Base-by-base conservation (phyloP, 2,329 filamentous ascomycete genomes). In the Epichloe sylvatica region DNA sequence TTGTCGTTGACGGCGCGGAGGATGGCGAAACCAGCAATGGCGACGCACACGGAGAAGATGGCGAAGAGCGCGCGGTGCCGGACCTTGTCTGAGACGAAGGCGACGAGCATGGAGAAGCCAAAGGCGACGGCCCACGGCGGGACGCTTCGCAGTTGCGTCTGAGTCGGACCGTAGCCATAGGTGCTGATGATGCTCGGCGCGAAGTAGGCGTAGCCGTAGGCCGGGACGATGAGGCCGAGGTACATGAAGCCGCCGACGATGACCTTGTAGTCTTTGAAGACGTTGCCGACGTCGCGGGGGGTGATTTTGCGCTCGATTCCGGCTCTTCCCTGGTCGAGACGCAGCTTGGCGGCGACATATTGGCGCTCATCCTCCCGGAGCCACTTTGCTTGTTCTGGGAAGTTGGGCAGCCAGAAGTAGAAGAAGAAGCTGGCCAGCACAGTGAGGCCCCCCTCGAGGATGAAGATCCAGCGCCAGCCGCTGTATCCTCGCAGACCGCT, bases 171-270 rank as follows among this genome's bases (percentile, higher is more conserved):
- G 66, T 83, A 87, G 38, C 81, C 71, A 60, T 83, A 87, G 7
- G 74, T 77, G 56, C 72, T 67, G 60, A 90, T 78, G 60, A 89
- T 89, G 38, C 78, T 76, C 0, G 85, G 83, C 2, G 82, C 75
- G 58, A 90, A 90, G 68, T 85, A 89, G 43, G 85, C 84, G 60
- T 86, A 90, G 57, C 81, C 75, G 61, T 88, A 89, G 4, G 83
- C 84, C 0, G 85, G 83, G 1, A 90, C 83, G 55, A 89, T 80
- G 52, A 89, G 72, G 11, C 84, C 85, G 57, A 90, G 81, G 66
- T 90, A 91, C 84, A 89, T 89, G 63, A 89, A 73, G 0, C 83
- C 84, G 42, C 83, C 85, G 13, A 88, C 64, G 57, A 86, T 77
- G 57, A 89, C 74, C 64, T 86, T 86, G 67, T 73, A 81, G 64